These are phyloP conservation scores for Suillus subalutaceus DNA, from an alignment of 768 basidiomycete genomes.

Conservation along the genomic window DNA sequence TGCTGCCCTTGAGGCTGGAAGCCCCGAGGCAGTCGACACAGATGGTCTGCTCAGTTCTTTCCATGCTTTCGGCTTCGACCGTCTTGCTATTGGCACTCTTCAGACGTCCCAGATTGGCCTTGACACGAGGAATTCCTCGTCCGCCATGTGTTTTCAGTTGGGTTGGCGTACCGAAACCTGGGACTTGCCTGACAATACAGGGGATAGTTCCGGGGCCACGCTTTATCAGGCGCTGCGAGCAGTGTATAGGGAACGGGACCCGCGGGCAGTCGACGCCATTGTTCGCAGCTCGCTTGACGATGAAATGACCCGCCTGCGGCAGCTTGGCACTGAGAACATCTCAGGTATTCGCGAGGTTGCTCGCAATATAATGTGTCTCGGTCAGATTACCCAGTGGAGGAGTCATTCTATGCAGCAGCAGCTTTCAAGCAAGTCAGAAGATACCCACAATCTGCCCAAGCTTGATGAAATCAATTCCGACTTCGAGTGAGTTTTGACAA, in stretches of 20 bases:
- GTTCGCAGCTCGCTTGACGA: slow-evolving; percentile 53
- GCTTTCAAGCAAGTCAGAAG: slow-evolving; percentile 37
- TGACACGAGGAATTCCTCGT: slow-evolving; percentile 32
- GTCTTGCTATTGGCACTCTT: slow-evolving; percentile 75
- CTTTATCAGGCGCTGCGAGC: slow-evolving; percentile 83
- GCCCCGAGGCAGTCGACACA: slow-evolving; percentile 43
- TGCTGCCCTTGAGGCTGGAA: slow-evolving; percentile 73
- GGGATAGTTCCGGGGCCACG: slow-evolving; percentile 52
- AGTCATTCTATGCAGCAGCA: slow-evolving; percentile 27
- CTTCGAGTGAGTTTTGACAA: slow-evolving; percentile 62
- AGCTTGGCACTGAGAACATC: slow-evolving; percentile 78
- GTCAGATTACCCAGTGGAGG: slow-evolving; percentile 75
- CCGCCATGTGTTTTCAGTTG: slow-evolving; percentile 70
- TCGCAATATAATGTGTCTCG: slow-evolving; percentile 78
- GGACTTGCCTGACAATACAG: slow-evolving; percentile 78
- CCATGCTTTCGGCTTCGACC: slow-evolving; percentile 88
- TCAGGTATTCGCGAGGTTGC: slow-evolving; percentile 70
- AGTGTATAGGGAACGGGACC: slow-evolving; percentile 77
- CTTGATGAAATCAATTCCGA: slow-evolving; percentile 52
- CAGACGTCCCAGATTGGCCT: slow-evolving; percentile 43
- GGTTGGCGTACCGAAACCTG: slow-evolving; percentile 96
- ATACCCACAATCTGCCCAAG: slow-evolving; percentile 40
- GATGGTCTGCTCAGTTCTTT: slow-evolving; percentile 79
- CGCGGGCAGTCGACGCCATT: slow-evolving; percentile 45
- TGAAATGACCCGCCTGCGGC: slow-evolving; percentile 67